Conservation (phyloP, 371 early-diverging fungal genomes). For the Apophysomyces ossiformis region DNA sequence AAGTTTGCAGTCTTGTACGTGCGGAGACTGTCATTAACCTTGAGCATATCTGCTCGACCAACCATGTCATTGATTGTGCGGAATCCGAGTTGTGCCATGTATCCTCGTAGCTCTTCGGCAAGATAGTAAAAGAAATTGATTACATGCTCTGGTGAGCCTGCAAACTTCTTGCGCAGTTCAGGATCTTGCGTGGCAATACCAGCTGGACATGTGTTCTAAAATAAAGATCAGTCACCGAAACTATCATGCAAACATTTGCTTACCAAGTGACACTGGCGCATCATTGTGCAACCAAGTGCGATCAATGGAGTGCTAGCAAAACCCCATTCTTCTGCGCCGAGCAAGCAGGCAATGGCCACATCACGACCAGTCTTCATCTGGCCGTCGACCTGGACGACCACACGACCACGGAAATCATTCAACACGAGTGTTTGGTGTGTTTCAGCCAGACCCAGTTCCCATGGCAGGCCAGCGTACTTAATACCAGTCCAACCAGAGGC, state of each 20-base stretch:
- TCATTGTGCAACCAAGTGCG: conserved; percentile 96
- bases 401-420: conserved; percentile 93
- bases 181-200: conserved; percentile 98
- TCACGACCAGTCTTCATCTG: conserved; percentile 97
- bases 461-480: conserved; percentile 96
- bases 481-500: conserved; percentile 98
- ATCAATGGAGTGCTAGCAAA: conserved; percentile 97
- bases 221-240: neutral
- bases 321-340: conserved; percentile 98
- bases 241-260: conserved; percentile 14
- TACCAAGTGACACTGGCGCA: conserved; percentile 77
- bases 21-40: conserved; percentile 70
- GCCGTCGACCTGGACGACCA: conserved; percentile 96
- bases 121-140: conserved; percentile 97
- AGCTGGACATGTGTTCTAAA: conserved; percentile 93
- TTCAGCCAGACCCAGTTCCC: conserved; percentile 97
- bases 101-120: conserved; percentile 89
- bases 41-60: conserved; percentile 85
- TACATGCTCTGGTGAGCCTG: conserved; percentile 93
- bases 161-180: conserved; percentile 90
- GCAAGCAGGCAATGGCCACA: conserved; percentile 92
- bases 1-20: conserved; percentile 87
- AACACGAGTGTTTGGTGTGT: conserved; percentile 96
- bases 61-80: conserved; percentile 95
- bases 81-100: conserved; percentile 95